Evolutionary conservation across 352 stramenopile genomes (phyloP).

Genomic region (Phytopythium mirpurense): DNA sequence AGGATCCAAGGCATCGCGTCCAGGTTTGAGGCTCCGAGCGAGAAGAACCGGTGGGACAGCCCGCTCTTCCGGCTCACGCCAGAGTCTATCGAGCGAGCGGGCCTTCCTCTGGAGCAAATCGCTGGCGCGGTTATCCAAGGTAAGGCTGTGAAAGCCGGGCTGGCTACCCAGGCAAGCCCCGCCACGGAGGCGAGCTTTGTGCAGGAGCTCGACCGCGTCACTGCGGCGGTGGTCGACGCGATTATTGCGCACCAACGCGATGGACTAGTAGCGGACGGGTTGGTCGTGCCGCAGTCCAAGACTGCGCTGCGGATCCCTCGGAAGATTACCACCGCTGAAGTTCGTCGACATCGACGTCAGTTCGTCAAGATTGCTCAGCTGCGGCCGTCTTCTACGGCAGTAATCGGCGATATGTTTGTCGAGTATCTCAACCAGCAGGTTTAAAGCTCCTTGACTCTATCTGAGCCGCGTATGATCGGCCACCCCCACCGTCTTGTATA

Average conservation of each 20-base stretch:
- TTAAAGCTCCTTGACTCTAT: too few species aligned
- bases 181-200: constrained; percentile 65
- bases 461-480: too few species aligned
- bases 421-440: constrained; percentile 75
- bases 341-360: constrained; percentile 67
- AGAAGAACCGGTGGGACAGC: constrained; percentile 93
- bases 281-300: constrained; percentile 23
- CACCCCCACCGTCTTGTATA: not conserved
- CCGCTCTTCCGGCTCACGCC: constrained; percentile 77
- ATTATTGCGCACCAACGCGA: constrained; percentile 63
- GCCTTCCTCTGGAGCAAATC: constrained; percentile 42
- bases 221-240: constrained; percentile 45
- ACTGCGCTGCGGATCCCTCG: constrained; percentile 23
- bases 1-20: constrained; percentile 82
- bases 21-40: constrained; percentile 88
- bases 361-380: constrained; percentile 79
- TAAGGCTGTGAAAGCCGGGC: constrained; percentile 63
- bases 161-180: constrained; percentile 54
- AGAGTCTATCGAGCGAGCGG: constrained; percentile 26
- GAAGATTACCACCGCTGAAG: constrained; percentile 47
- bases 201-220: constrained; percentile 63
- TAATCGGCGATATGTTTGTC: constrained; percentile 64
- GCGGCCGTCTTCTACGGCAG: constrained; percentile 39
- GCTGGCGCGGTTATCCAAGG: constrained; percentile 49
- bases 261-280: constrained; percentile 41